Evolutionary conservation across 208 protist genomes (phyloP).

Genomic region (Phytomonas francai): DNA sequence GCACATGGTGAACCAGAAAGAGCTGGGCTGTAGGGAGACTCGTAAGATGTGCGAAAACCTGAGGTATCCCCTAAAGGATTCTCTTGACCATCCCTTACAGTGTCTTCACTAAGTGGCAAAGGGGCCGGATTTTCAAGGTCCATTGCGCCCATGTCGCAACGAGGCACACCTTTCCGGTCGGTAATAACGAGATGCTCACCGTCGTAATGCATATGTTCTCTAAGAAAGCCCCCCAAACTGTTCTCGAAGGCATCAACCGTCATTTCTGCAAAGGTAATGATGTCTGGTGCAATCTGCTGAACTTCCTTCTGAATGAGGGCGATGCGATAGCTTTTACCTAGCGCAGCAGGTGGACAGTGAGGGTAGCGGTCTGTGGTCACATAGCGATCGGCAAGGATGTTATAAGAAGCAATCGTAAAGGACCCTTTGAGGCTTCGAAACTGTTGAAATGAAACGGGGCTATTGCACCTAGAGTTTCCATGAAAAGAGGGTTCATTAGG

Average conservation of each 20-base stretch:
- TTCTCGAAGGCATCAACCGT: slow-evolving; percentile 46
- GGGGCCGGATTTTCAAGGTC: background rate
- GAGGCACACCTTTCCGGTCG: slow-evolving; percentile 33
- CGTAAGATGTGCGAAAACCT: background rate
- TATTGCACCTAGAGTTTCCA: background rate
- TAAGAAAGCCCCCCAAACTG: slow-evolving; percentile 46
- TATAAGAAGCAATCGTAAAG: slow-evolving; percentile 70
- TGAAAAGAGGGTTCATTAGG: background rate
- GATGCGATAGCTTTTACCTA: slow-evolving; percentile 74
- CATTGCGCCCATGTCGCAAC: slow-evolving; percentile 14
- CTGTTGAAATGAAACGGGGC: background rate
- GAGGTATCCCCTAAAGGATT: background rate
- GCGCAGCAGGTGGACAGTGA: slow-evolving; percentile 39
- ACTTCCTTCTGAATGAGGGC: slow-evolving; percentile 60
- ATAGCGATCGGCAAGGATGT: slow-evolving; percentile 69
- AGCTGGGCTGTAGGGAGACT: background rate
- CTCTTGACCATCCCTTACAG: background rate
- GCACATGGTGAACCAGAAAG: slow-evolving; percentile 8
- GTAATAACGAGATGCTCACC: slow-evolving; percentile 76
- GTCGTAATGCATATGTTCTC: slow-evolving; percentile 28
- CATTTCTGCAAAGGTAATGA: slow-evolving; percentile 68
- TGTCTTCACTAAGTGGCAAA: background rate
- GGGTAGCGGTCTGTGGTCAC: slow-evolving; percentile 70
- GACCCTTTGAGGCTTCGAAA: slow-evolving; percentile 4
- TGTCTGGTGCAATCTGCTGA: slow-evolving; percentile 31